These are phyloP conservation scores for Penicillium sp. DNA, from an alignment of 2,329 filamentous ascomycete species.

Conservation along the genomic window DNA sequence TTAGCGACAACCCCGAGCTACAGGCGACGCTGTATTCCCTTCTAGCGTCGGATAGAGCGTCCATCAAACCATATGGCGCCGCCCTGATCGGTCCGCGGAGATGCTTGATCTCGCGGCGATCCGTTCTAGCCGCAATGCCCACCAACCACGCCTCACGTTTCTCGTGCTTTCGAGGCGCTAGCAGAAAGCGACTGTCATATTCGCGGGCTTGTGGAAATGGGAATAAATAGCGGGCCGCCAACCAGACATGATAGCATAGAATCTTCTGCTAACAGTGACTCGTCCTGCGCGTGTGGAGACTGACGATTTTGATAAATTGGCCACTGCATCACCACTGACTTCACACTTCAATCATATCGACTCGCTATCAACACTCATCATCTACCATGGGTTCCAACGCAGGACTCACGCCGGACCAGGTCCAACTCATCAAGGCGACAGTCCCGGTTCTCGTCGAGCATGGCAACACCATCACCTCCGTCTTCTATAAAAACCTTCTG, in stretches of 20 bases:
- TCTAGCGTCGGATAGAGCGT: no score
- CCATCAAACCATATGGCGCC: constrained; percentile 7
- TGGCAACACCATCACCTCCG: constrained; percentile 65
- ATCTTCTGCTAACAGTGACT: no score
- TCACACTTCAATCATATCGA: no score
- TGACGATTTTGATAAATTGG: no score
- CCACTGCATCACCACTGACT: no score
- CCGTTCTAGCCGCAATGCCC: constrained; percentile 10
- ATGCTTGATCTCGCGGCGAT: constrained; percentile 7
- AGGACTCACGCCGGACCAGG: constrained; percentile 50
- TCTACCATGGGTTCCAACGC: constrained; percentile 17
- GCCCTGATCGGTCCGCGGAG: constrained; percentile 18
- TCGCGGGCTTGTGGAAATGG: neutral
- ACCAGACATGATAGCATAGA: neutral
- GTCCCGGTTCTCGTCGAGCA: constrained; percentile 66
- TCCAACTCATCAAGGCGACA: constrained; percentile 65
- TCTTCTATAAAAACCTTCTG: constrained; percentile 70
- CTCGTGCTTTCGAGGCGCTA: constrained; percentile 5
- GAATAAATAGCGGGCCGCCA: constrained; percentile 11
- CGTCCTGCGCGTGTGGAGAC: no score
- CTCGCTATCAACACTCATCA: neutral
- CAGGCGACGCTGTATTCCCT: no score
- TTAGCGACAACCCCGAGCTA: no score
- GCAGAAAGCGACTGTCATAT: neutral
- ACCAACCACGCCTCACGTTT: constrained; percentile 9